Base-by-base conservation (phyloP, 495 filamentous ascomycete genomes). In the Talaromyces adpressus region DNA sequence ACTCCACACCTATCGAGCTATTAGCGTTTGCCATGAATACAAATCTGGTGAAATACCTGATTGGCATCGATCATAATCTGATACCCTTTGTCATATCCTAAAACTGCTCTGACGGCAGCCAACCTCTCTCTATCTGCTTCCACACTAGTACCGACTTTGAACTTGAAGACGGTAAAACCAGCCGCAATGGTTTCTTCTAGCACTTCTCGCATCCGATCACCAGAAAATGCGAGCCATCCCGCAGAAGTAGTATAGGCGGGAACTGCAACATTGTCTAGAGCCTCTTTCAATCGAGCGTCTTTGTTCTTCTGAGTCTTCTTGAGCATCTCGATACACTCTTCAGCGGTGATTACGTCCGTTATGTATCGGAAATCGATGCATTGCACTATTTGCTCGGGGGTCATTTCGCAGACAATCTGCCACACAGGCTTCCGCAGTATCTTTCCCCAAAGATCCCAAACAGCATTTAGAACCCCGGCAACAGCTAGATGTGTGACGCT, bases 391-490 rank as follows among this genome's bases (percentile, higher is more conserved):
- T 91, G 82, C 68, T 90, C 84, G 1, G 88, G 87, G 3, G 79
- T 82, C 85, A 92, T 90, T 57, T 91, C 89, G 6, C 84, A 84
- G 7, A 92, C 84, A 65, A 92, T 83, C 36, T 83, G 79, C 89
- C 89, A 92, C 0, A 92, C 85, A 5, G 89, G 89, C 69, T 91
- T 92, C 18, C 80, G 75, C 12, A 89, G 79, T 4, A 78, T 74
- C 68, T 91, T 92, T 45, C 88, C 87, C 90, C 90, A 92, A 7
- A 92, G 82, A 72, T 92, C 89, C 89, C 89, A 92, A 65, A 91
- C 70, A 2, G 90, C 89, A 72, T 92, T 92, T 41, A 92, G 85
- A 34, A 91, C 87, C 52, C 89, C 87, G 41, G 87, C 89, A 0
- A 91, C 84, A 2, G 89, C 89, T 0, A 92, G 84, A 74, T 92